Evolutionary conservation across 2,329 filamentous ascomycete genomes (phyloP), one percentile per base, ranked within the genome.

Genomic region (Epicoccum nigrum): DNA sequence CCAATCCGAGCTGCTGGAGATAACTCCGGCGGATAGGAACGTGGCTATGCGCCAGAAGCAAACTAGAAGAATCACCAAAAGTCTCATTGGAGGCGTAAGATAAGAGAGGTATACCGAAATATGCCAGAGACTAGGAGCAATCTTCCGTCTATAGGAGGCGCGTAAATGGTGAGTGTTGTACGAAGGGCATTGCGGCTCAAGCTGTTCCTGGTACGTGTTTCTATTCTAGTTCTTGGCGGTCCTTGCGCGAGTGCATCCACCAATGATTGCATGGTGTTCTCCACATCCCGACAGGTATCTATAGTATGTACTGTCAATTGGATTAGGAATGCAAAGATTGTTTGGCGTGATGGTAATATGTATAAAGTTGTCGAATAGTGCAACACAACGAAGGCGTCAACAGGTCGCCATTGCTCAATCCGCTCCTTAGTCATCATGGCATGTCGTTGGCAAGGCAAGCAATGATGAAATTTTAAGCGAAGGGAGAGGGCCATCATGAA

Each of bases 401-500:
- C 11, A 12, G 27, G 35, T 32, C 19, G 34, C 15, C 16, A 15
- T 30, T 30, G 28, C 28, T 13, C 28, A 12, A 12, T 30, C 13
- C 13, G 28, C 9, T 30, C 2, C 28, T 30, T 30, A 30, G 28
- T 19, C 25, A 19, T 19, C n/a, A 38, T 25, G 27, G 25, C 21
- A 33, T 41, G 30, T 7, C 19, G 42, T n/a, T 12, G 28, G 28
- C 13, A 30, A 7, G 13, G 20, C 16, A n/a, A 30, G 27, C 32
- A 52, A 27, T 30, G 19, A 23, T 40, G 41, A 37, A 20, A 27
- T 27, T 28, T 38, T 42, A 52, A 37, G 43, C 49, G 49, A 52
- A n/a, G n/a, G 49, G 34, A 34, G 43, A 43, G 38, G 33, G 38
- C 38, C 21, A 43, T 42, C 19, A 11, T 16, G 38, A 34, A 52